A percentile compares a stretch with the other conserved stretches of the same genome.
These are phyloP conservation scores for Elaeis oleifera DNA, from an alignment of 202 grass and related monocot species.

Conservation along the genomic window DNA sequence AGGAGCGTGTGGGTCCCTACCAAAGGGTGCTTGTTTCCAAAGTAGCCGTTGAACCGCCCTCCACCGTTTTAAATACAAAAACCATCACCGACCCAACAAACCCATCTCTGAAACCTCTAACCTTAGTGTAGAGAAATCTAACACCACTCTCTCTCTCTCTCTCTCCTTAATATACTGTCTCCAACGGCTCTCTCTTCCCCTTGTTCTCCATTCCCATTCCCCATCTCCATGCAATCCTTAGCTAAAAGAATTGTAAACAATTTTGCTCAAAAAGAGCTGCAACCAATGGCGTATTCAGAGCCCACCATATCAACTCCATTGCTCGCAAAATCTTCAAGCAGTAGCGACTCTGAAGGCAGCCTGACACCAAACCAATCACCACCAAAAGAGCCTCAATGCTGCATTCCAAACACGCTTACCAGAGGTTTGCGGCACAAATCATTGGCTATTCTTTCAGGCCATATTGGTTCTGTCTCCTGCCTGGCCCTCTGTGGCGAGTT, in stretches of 20 bases:
- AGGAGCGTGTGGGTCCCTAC: too few species aligned
- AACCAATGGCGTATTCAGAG: constrained; percentile 21
- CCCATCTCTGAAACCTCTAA: too few species aligned
- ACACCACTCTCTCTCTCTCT: background rate
- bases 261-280: constrained; percentile 3
- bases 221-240: constrained; percentile 11
- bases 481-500: constrained; percentile 87
- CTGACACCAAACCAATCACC: background rate
- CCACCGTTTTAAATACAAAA: constrained; percentile 8
- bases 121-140: background rate
- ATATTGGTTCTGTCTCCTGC: constrained; percentile 48
- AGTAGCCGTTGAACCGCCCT: constrained; percentile 33
- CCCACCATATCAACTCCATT: constrained; percentile 27
- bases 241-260: too few species aligned
- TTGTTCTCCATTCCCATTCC: too few species aligned
- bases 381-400: background rate
- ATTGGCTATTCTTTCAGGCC: constrained; percentile 49
- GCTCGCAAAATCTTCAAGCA: constrained; percentile 15
- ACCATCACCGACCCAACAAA: background rate
- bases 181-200: constrained; percentile 1
- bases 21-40: background rate
- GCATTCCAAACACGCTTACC: background rate
- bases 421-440: constrained; percentile 22
- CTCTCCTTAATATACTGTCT: background rate
- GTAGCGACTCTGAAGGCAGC: background rate